Base-by-base conservation (phyloP, 192 early-diverging fungal genomes). In the Backusella circina region DNA sequence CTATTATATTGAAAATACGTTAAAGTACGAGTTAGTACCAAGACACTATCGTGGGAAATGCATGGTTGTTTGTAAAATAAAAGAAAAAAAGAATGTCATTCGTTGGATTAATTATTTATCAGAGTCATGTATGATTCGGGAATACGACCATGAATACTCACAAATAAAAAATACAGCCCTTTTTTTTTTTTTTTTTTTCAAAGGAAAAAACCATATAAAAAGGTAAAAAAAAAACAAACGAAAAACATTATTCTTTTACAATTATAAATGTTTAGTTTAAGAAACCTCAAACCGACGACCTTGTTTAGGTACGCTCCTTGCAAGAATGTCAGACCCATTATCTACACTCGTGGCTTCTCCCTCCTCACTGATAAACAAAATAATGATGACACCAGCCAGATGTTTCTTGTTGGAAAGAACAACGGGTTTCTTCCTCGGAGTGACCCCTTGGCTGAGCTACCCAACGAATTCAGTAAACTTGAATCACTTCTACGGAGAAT, bases 401-500 rank as follows among this genome's bases (percentile, higher is more conserved):
- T 77, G 9, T 89, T 89, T 75, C 86, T 84, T 81, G 88, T 89
- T 44, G 88, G 88, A 16, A 85, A 80, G 8, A 78, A 82, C 47
- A 89, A 89, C 57, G 88, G 88, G 5, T 89, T 89, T 72, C 72
- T 89, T 37, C 88, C 88, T 41, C 82, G 88, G 64, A 84, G 79
- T 67, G 94, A 95, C 65, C 94, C 94, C 0, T 76, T 96, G 23
- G 81, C 82, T 7, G 80, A 82, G 26, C 83, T 97, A 9, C 94
- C 94, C 12, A 83, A 86, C 51, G 80, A 88, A 76, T 97, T 92
- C 81, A 88, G 84, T 18, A 84, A 71, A 16, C 85, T 97, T 68
- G 92, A 95, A 66, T 79, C 85, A 21, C 74, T 96, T 1, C 84
- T 97, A 37, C 83, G 90, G 69, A 89, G 91, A 31, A 97, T 97